Base-by-base conservation (phyloP, 139 green algal species). In the Coccomyxa sp. region DNA sequence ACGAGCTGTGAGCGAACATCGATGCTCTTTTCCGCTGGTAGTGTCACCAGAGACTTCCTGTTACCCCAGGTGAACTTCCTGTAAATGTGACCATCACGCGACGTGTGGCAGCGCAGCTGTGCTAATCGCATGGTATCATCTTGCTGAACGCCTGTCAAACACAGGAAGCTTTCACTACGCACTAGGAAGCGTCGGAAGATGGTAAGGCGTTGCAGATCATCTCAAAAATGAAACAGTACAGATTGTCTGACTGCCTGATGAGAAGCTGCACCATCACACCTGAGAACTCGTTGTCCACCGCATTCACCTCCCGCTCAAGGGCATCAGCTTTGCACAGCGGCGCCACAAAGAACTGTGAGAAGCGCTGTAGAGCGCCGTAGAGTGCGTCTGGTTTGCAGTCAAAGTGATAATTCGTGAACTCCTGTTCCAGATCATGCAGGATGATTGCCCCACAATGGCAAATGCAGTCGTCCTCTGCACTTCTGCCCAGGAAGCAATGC, bases 11-110 rank as follows among this genome's bases (percentile, higher is more conserved):
- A 82, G 18, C 95, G 82, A 18, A 98, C 88, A 59, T 96, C 85
- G 0, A 95, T 57, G 18, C 92, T 93, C 27, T 87, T 86, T 27
- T 82, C 83, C 25, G 23, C 74, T 7, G 94, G 93, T 57, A 86
- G 59, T 9, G 97, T 92, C 81, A 88, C 91, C 82, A 99, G 88
- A 79, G 87, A 94, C 79, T 88, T 87, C 13, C 86, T 79, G 90
- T 98, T 98, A 85, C 96, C 97, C 71, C 71, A 99, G n/a, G 82
- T 90, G 90, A 99, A 99, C 79, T 95, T 95, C 82, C 81, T 78
- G 89, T 95, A 96, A 15, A 94, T 83, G 88, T 99, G 95, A 60
- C 90, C 92, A 3, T 83, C 51, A 0, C 71, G 66, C 21, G 89
- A 88, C 17, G 93, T 98, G 89, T 96, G 90, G 87, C 90, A 97